Conservation (phyloP, 352 stramenopile species). For the Globisporangium radiosum region DNA sequence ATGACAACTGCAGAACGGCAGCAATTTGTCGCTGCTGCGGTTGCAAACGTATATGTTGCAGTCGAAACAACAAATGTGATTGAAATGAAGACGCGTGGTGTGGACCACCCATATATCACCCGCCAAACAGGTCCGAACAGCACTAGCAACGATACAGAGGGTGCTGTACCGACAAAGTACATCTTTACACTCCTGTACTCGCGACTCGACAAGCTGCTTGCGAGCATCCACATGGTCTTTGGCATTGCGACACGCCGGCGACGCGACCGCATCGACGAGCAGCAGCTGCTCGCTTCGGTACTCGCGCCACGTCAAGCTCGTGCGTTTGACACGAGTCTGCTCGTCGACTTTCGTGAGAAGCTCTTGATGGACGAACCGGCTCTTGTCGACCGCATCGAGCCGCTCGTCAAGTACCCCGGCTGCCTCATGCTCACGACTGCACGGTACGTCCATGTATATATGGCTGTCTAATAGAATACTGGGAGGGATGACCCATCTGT, state of each 20-base stretch:
- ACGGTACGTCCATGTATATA: not conserved
- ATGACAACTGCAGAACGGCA: too few species aligned
- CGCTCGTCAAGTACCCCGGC: slow-evolving; percentile 87
- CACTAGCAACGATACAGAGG: not conserved
- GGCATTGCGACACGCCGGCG: slow-evolving; percentile 51
- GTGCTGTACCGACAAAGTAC: slow-evolving; percentile 61
- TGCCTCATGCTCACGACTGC: slow-evolving; percentile 83
- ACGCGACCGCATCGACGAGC: slow-evolving; percentile 83
- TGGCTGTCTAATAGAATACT: not conserved
- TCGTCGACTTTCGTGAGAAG: slow-evolving; percentile 88
- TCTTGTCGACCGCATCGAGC: slow-evolving; percentile 84
- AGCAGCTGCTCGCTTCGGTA: slow-evolving; percentile 70
- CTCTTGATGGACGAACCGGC: slow-evolving; percentile 66
- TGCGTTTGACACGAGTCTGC: slow-evolving; percentile 83
- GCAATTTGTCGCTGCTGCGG: not conserved
- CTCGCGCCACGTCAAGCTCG: slow-evolving; percentile 55
- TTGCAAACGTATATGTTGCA: not conserved
- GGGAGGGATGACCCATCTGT: slow-evolving; percentile 4
- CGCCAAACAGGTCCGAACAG: not conserved
- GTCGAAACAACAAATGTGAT: slow-evolving; percentile 22
- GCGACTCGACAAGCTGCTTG: slow-evolving; percentile 72
- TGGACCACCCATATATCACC: slow-evolving; percentile 74
- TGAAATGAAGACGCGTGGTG: slow-evolving; percentile 85
- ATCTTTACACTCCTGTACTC: slow-evolving; percentile 83
- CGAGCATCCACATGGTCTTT: slow-evolving; percentile 59